These are phyloP conservation scores for Fusarium bulbicola DNA, from an alignment of 2,329 filamentous ascomycete species.

Conservation along the genomic window DNA sequence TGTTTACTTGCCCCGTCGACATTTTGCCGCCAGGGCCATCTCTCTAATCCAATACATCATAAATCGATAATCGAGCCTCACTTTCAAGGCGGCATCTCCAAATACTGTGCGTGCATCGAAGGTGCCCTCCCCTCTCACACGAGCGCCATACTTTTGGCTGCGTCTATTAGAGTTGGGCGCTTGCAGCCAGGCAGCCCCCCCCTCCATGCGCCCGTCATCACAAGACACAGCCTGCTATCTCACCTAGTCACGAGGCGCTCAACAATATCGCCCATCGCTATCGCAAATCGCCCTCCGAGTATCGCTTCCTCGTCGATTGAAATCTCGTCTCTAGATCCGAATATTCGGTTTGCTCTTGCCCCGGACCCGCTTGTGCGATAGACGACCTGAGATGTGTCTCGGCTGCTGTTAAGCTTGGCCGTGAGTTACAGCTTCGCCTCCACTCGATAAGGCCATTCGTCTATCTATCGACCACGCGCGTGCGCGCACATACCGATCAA, in stretches of 20 bases:
- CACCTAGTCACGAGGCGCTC: conserved; percentile 28
- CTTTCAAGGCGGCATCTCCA: conserved; percentile 23
- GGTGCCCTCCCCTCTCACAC: background rate
- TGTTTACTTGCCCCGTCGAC: conserved; percentile 13
- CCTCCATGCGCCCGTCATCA: conserved; percentile 24
- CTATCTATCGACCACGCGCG: background rate
- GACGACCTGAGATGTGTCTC: conserved; percentile 41
- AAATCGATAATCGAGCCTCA: conserved; percentile 19
- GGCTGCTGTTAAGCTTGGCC: conserved; percentile 36
- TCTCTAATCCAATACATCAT: conserved; percentile 6
- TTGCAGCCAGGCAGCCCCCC: conserved; percentile 17
- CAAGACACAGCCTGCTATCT: conserved; percentile 30
- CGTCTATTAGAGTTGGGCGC: conserved; percentile 27
- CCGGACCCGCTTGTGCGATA: conserved; percentile 28
- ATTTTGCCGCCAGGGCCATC: conserved; percentile 11
- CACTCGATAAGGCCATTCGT: conserved; percentile 16
- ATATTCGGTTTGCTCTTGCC: conserved; percentile 3
- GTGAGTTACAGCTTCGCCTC: conserved; percentile 14
- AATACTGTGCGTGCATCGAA: background rate
- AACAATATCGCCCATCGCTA: conserved; percentile 2
- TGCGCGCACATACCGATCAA: background rate
- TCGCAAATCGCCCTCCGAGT: background rate
- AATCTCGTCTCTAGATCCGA: conserved; percentile 12
- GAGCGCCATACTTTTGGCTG: conserved; percentile 1
- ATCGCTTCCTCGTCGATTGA: conserved; percentile 2